phyloP scores from a whole-genome alignment of 2,329 filamentous ascomycete genomes.

The Cytospora schulzeri region DNA sequence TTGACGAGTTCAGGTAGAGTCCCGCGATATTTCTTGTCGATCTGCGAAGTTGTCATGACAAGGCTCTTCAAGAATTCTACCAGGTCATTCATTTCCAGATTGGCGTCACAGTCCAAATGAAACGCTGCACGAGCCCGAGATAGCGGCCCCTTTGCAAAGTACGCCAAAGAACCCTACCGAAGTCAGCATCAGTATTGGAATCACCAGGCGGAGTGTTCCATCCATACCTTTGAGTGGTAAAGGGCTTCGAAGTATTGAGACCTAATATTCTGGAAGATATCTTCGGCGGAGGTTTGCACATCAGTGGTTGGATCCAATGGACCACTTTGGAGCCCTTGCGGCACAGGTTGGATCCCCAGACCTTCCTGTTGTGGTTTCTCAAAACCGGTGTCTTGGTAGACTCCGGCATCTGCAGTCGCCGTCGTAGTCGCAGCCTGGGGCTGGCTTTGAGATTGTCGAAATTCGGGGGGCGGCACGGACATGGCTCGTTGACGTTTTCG shows the following conservation, averaged over 20 bases:
- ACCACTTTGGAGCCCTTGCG: constrained; percentile 13
- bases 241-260: constrained; percentile 61
- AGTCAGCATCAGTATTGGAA: constrained; percentile 24
- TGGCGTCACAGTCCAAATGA: constrained; percentile 62
- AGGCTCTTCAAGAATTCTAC: constrained; percentile 70
- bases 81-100: constrained; percentile 63
- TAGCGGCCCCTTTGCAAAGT: constrained; percentile 81
- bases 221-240: constrained; percentile 62
- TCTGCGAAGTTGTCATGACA: constrained; percentile 64
- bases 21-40: constrained; percentile 81
- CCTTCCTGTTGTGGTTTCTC: background rate
- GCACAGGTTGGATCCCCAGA: background rate
- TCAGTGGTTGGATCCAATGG: constrained; percentile 30
- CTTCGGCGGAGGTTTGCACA: constrained; percentile 48
- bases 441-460: constrained; percentile 29
- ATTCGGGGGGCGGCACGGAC: constrained; percentile 42
- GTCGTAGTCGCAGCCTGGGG: background rate
- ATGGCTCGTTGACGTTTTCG: constrained; percentile 52
- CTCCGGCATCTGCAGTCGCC: constrained; percentile 6
- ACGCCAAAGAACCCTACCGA: constrained; percentile 71
- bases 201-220: constrained; percentile 23
- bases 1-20: constrained; percentile 64
- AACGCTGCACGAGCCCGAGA: constrained; percentile 74
- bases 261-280: constrained; percentile 61
- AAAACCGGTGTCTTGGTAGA: constrained; percentile 3